Evolutionary conservation across 371 early-diverging fungal genomes (phyloP).

Genomic region (Chytridium lagenaria): DNA sequence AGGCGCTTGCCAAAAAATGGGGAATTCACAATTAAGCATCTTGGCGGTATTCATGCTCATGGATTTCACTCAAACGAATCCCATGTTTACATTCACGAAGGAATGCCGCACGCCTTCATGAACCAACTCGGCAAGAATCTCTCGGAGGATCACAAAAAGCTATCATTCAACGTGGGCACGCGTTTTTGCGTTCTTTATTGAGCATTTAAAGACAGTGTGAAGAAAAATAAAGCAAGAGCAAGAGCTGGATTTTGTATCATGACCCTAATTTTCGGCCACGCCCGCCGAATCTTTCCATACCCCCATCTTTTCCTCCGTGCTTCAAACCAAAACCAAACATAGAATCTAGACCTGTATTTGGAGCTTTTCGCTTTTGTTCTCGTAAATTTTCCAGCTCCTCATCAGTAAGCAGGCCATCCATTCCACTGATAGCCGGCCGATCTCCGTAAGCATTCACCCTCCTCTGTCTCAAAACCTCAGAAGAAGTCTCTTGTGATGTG

Average conservation of each 20-base stretch:
- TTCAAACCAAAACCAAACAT: conserved; percentile 31
- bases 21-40: conserved; percentile 26
- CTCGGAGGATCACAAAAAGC: conserved; percentile 46
- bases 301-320: conserved; percentile 17
- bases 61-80: conserved; percentile 36
- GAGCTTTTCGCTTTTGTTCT: background rate
- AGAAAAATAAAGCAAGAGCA: no score
- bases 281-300: conserved; percentile 27
- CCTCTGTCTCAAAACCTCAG: background rate
- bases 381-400: conserved; percentile 1
- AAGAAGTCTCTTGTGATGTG: background rate
- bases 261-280: conserved; percentile 18
- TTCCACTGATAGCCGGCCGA: background rate
- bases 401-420: conserved; percentile 3
- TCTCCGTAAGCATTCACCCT: conserved; percentile 3
- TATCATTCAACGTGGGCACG: conserved; percentile 54
- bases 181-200: conserved; percentile 52
- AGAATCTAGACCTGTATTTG: conserved; percentile 28
- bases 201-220: conserved; percentile 50
- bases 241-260: no score
- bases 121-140: conserved; percentile 34
- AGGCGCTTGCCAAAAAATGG: conserved; percentile 29
- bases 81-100: conserved; percentile 50
- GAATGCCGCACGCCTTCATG: conserved; percentile 60
- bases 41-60: conserved; percentile 39